A percentile compares a stretch with the other conserved stretches of the same genome.
Conservation (phyloP, 2,329 filamentous ascomycete species). For the Aspergillus sp. region DNA sequence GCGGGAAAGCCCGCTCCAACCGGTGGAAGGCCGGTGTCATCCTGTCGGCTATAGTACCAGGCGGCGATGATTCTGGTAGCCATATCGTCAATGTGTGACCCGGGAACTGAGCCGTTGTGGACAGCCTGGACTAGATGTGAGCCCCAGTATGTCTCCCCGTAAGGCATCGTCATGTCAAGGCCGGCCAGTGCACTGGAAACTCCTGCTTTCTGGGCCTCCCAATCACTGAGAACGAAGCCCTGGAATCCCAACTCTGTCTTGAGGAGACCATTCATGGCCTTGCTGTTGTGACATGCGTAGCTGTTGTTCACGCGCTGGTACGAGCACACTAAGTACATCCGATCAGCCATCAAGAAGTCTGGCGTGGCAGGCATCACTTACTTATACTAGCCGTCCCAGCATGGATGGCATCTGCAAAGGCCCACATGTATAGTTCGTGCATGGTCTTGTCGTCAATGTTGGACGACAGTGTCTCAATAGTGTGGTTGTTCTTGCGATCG, state of each 20-base stretch:
- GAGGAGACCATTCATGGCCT: constrained; percentile 71
- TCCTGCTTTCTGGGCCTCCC: constrained; percentile 68
- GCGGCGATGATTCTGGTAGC: constrained; percentile 35
- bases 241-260: constrained; percentile 78
- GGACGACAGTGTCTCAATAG: constrained; percentile 47
- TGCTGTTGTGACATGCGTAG: constrained; percentile 76
- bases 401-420: constrained; percentile 61
- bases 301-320: constrained; percentile 72
- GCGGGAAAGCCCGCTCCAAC: constrained; percentile 17
- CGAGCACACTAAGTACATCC: constrained; percentile 58
- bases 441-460: constrained; percentile 66
- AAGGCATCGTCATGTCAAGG: constrained; percentile 27
- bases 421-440: constrained; percentile 67
- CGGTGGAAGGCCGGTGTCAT: no score
- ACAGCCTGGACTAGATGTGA: constrained; percentile 49
- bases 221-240: constrained; percentile 74
- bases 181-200: constrained; percentile 24
- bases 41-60: constrained; percentile 8
- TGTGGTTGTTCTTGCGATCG: background rate
- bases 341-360: no score
- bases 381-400: constrained; percentile 49
- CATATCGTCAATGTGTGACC: constrained; percentile 61
- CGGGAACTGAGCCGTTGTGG: constrained; percentile 57
- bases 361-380: no score
- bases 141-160: no score